Conservation (phyloP, 2,329 filamentous ascomycete species). For the Emericellopsis atlantica region DNA sequence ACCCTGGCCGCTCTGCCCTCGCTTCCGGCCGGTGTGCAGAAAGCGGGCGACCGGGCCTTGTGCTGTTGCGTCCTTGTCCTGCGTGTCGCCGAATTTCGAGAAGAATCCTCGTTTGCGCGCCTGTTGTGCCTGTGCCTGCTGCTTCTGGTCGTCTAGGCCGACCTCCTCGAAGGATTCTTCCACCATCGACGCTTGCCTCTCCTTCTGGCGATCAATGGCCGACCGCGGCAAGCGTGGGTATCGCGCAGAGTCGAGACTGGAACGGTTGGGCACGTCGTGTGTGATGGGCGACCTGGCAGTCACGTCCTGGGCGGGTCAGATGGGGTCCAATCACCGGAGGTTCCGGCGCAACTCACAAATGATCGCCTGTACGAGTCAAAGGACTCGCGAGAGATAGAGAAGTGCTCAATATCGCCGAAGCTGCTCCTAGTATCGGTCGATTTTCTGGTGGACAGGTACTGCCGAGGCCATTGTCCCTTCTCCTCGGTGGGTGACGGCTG, state of each 20-base stretch:
- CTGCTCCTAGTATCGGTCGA: slow-evolving; percentile 47
- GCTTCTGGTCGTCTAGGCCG: slow-evolving; percentile 63
- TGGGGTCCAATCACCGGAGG: background rate
- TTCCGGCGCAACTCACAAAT: slow-evolving; percentile 51
- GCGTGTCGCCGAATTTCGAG: slow-evolving; percentile 55
- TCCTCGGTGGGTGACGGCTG: slow-evolving; percentile 84
- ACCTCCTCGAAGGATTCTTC: slow-evolving; percentile 88
- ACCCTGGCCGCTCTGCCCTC: slow-evolving; percentile 51
- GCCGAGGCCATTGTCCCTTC: slow-evolving; percentile 62
- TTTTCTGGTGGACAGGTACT: slow-evolving; percentile 37
- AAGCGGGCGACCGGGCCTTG: slow-evolving; percentile 39
- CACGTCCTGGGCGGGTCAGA: slow-evolving; percentile 54
- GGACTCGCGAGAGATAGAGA: slow-evolving; percentile 90
- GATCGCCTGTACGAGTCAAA: slow-evolving; percentile 95
- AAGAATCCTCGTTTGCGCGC: slow-evolving; percentile 58
- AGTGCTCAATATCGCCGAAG: slow-evolving; percentile 76
- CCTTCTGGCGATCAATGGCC: slow-evolving; percentile 44
- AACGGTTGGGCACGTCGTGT: slow-evolving; percentile 50
- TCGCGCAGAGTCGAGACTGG: slow-evolving; percentile 68
- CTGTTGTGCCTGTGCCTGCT: slow-evolving; percentile 1
- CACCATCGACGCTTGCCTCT: slow-evolving; percentile 48
- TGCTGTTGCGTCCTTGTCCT: slow-evolving; percentile 21
- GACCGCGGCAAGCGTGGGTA: slow-evolving; percentile 50
- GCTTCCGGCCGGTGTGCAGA: slow-evolving; percentile 58
- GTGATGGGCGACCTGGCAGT: slow-evolving; percentile 71